phyloP scores from a whole-genome alignment of 495 filamentous ascomycete species.

The Penicillium taxi region DNA sequence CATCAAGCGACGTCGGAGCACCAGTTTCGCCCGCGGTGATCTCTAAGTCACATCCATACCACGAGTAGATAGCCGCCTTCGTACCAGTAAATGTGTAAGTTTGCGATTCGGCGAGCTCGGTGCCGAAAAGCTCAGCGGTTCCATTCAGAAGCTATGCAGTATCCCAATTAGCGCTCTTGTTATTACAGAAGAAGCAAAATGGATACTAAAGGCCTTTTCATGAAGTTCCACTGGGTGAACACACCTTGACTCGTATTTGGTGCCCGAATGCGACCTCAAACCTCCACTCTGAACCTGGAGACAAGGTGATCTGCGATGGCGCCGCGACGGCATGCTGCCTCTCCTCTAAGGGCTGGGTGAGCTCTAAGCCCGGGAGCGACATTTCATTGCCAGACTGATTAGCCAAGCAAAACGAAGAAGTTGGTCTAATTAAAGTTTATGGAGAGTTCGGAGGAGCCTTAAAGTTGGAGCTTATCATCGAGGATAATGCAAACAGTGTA shows the following conservation, averaged over 20 bases:
- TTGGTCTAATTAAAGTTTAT: no score
- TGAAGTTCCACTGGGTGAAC: constrained; percentile 2
- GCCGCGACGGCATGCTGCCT: constrained; percentile 31
- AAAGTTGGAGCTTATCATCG: no score
- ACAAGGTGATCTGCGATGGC: constrained; percentile 39
- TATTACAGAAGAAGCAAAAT: not conserved
- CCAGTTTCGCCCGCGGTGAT: constrained; percentile 48
- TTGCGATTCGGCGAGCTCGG: constrained; percentile 76
- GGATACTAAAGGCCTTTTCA: not conserved
- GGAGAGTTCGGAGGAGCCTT: no score
- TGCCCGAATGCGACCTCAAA: constrained; percentile 74
- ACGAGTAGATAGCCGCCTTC: constrained; percentile 84
- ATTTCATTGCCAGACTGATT: constrained; percentile 20
- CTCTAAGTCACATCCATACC: constrained; percentile 80
- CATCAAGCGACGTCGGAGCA: constrained; percentile 11
- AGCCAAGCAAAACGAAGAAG: not conserved
- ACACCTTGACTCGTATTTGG: constrained; percentile 54
- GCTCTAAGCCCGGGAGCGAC: constrained; percentile 43
- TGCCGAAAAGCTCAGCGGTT: constrained; percentile 91
- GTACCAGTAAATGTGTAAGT: constrained; percentile 75
- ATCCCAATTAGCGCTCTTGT: constrained; percentile 13
- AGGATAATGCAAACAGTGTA: no score
- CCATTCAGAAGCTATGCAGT: constrained; percentile 57
- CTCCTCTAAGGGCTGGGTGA: constrained; percentile 37
- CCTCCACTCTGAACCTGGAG: constrained; percentile 66